Evolutionary conservation across 176 grass and related monocot genomes (phyloP), one percentile per base, ranked within the genome.

Genomic region (Oryza nivara): DNA sequence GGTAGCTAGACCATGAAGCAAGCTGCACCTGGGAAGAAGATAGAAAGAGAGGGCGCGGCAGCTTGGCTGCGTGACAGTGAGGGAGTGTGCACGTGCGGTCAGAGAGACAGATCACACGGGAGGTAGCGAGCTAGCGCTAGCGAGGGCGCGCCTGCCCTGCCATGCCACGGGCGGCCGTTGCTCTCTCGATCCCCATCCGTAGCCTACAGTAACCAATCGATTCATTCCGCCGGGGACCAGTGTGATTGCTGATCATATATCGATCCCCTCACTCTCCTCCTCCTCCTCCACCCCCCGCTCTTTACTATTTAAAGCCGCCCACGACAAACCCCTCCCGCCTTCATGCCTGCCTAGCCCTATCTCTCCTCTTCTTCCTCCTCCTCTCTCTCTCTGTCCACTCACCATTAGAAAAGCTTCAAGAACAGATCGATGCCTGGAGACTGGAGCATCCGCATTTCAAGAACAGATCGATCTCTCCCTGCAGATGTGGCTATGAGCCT

Each of bases 201-300:
- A 69, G 60, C 23, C 75, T 87, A 90, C 84, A 84, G 79, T 86
- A 48, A 60, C 86, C 85, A 20, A 23, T 63, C 58, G 58, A 77
- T 82, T 83, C 56, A 46, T 68, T 74, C 74, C 61, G 68, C 88
- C 81, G 68, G 70, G 93, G 91, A 97, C 94, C 94, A 94, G 89
- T 20, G 89, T 9, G 17, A 8, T 58, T 58, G 54, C 54, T 20
- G 54, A 20, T 58, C 17, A n/a, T 58, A 20, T 58, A 58, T 58
- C 52, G 0, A 4, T 19, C 54, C 19, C 19, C 66, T 22, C 35
- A 3, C 35, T 36, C 35, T 36, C 35, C 56, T 9, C 22, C 65
- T 17, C 25, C 44, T 16, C 65, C 1, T 63, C 78, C 41, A 32
- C 12, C 36, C 36, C 84, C 3, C 69, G 61, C 65, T 35, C 76